These are phyloP conservation scores for Hymenoscyphus albidus DNA, from an alignment of 2,329 filamentous ascomycete genomes.

Conservation along the genomic window DNA sequence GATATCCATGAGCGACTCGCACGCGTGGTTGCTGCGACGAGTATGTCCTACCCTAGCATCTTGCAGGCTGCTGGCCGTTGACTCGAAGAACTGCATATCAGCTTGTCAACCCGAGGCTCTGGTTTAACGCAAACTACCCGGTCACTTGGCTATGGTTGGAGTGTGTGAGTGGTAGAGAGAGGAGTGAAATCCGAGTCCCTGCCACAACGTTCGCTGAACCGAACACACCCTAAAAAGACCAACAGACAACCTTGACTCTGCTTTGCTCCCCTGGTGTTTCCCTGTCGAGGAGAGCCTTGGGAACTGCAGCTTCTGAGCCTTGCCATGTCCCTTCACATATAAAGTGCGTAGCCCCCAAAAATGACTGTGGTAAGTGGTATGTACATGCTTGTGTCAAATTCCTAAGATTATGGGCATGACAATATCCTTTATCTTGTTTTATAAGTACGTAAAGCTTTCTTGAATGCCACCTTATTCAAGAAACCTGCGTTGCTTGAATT, in stretches of 20 bases:
- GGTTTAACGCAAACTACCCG: conserved; percentile 11
- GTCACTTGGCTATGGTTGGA: background rate
- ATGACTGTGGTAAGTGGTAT: background rate
- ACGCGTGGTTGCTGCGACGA: background rate
- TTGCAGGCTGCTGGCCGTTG: background rate
- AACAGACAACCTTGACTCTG: background rate
- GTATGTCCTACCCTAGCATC: background rate
- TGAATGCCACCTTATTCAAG: background rate
- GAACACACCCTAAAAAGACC: background rate
- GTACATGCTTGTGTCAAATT: background rate
- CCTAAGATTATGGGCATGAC: background rate
- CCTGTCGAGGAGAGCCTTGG: background rate
- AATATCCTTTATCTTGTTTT: background rate
- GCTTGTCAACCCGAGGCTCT: conserved; percentile 11
- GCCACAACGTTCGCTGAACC: background rate
- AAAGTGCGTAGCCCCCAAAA: conserved; percentile 8
- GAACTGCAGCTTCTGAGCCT: conserved; percentile 5
- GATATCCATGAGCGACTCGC: background rate
- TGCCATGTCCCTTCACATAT: conserved; percentile 4
- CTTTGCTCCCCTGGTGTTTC: background rate
- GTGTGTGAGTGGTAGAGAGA: conserved; percentile 10
- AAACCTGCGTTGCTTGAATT: background rate
- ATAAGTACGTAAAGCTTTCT: background rate
- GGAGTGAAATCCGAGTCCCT: background rate
- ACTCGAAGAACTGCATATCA: background rate